phyloP scores from a whole-genome alignment of 2,329 filamentous ascomycete genomes.

The Atkinsonella texensis region DNA sequence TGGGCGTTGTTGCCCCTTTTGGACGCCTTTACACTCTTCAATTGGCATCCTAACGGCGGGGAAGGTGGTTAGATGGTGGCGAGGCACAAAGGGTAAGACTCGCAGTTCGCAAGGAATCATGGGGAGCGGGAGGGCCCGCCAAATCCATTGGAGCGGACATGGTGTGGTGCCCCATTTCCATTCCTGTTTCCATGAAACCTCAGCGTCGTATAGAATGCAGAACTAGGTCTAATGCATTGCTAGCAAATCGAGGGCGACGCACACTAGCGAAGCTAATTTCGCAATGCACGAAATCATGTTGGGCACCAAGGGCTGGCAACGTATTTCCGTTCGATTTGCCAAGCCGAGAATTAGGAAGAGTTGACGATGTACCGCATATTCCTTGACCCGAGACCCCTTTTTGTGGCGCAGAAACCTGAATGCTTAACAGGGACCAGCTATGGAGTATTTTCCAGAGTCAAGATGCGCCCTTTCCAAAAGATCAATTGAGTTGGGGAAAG shows the following conservation, averaged over 20 bases:
- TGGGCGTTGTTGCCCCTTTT: not conserved
- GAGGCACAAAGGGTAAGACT: not conserved
- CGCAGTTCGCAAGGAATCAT: not conserved
- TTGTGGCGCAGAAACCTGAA: slow-evolving; percentile 1
- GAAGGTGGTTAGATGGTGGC: not conserved
- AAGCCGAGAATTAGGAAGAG: not conserved
- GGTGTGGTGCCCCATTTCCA: not conserved
- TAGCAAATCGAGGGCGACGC: not conserved
- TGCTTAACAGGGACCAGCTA: not conserved
- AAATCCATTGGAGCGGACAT: not conserved
- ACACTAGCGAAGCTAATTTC: not conserved
- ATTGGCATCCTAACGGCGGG: not conserved
- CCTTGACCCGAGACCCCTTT: not conserved
- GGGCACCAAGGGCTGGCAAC: not conserved
- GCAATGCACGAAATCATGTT: slow-evolving; percentile 1
- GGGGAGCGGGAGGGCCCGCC: not conserved
- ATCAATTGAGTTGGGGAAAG: not conserved
- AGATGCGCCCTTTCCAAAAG: too few species aligned
- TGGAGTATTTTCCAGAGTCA: too few species aligned
- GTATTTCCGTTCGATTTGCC: not conserved
- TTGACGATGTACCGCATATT: not conserved
- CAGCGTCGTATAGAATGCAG: not conserved
- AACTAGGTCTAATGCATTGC: not conserved
- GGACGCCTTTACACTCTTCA: not conserved
- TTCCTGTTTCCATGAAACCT: not conserved